A percentile compares a stretch with the other conserved stretches of the same genome.
Conservation (phyloP, 2,329 filamentous ascomycete species). For the Apiospora phragmitis region DNA sequence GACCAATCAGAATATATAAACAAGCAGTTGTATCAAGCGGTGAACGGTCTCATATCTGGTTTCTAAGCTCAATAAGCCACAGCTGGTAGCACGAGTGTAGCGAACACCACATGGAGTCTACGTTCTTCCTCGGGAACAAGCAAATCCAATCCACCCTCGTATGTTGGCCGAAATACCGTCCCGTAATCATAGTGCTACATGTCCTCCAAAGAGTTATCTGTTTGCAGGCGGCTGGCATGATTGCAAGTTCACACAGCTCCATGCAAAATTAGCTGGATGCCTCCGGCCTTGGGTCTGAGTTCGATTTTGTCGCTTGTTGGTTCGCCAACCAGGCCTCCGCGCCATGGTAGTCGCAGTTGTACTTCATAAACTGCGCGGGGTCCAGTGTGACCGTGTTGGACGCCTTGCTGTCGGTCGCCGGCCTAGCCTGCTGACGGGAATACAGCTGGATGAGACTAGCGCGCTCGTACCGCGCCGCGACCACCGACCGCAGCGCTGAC, state of each 20-base stretch:
- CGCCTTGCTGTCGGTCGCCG: slow-evolving; percentile 32
- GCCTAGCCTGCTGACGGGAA: slow-evolving; percentile 40
- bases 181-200: not conserved
- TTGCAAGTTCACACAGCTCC: not conserved
- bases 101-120: not conserved
- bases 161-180: not conserved
- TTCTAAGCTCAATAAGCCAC: not conserved
- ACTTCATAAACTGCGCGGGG: slow-evolving; percentile 40
- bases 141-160: too few species aligned
- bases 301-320: not conserved
- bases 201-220: not conserved
- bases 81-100: not conserved
- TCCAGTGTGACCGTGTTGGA: slow-evolving; percentile 34
- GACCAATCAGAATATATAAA: not conserved
- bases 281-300: not conserved
- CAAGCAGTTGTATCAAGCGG: too few species aligned
- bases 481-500: slow-evolving; percentile 20
- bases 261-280: not conserved
- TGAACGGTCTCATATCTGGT: not conserved
- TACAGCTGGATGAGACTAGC: slow-evolving; percentile 41
- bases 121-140: not conserved
- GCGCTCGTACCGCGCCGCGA: slow-evolving; percentile 34
- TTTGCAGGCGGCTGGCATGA: not conserved
- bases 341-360: slow-evolving; percentile 38
- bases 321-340: slow-evolving; percentile 31